These are phyloP conservation scores for Lodderomyces oxycetoniae DNA, from an alignment of 1,139 yeast genomes.

Conservation along the genomic window DNA sequence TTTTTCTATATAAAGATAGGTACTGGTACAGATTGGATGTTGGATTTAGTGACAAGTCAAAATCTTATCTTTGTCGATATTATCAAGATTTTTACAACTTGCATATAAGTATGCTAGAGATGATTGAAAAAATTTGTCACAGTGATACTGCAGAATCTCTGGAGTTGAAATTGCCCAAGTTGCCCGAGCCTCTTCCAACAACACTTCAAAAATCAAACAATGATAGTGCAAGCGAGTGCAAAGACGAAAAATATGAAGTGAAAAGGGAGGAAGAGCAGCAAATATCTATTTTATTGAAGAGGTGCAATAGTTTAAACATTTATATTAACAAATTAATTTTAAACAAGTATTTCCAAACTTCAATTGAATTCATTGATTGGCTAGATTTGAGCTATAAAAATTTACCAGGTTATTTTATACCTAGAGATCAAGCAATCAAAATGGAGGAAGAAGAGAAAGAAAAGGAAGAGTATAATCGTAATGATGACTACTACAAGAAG, in stretches of 20 bases:
- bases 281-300: conserved; percentile 17
- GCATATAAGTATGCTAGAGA: conserved; percentile 24
- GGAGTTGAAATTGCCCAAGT: conserved; percentile 29
- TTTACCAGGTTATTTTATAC: conserved; percentile 20
- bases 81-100: conserved; percentile 44
- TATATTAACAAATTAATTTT: conserved; percentile 32
- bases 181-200: conserved; percentile 42
- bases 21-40: conserved; percentile 44
- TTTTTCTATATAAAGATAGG: conserved; percentile 30
- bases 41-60: conserved; percentile 28
- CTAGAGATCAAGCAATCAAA: not conserved
- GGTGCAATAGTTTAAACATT: conserved; percentile 38
- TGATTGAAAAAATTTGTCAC: conserved; percentile 3
- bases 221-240: conserved; percentile 6
- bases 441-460: conserved; percentile 5
- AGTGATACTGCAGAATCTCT: conserved; percentile 2
- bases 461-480: conserved; percentile 4
- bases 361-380: conserved; percentile 30
- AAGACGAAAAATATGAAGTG: not conserved
- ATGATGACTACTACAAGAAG: no score
- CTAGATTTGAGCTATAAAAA: conserved; percentile 21
- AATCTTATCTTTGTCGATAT: conserved; percentile 30
- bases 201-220: conserved; percentile 5
- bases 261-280: conserved; percentile 9
- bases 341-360: conserved; percentile 25